A percentile compares a stretch with the other conserved stretches of the same genome.
Evolutionary conservation across 2,329 filamentous ascomycete species (phyloP).

Genomic region (Aspergillus sojae): DNA sequence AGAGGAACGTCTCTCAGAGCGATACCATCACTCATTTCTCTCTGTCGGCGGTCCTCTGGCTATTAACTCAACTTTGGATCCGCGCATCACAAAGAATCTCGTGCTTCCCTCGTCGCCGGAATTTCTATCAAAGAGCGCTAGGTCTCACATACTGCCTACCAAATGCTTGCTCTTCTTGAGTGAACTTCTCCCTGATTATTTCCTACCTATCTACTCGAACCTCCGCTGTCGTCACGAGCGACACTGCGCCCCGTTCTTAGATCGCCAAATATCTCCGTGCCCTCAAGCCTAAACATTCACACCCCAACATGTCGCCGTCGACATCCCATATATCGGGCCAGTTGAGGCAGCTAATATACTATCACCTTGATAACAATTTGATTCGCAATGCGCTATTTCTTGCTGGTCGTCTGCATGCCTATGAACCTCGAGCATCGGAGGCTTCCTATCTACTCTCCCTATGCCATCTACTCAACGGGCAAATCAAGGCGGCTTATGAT

Average conservation of each 20-base stretch:
- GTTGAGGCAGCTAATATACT: conserved; percentile 67
- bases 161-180: conserved; percentile 20
- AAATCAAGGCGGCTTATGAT: conserved; percentile 84
- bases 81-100: conserved; percentile 7
- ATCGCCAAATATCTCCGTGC: background rate
- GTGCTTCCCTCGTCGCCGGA: conserved; percentile 18
- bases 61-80: conserved; percentile 4
- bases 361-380: conserved; percentile 85
- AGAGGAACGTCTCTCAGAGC: background rate
- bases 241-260: conserved; percentile 9
- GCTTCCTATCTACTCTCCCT: conserved; percentile 80
- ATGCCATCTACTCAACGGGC: conserved; percentile 80
- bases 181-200: background rate
- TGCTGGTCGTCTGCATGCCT: conserved; percentile 79
- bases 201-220: conserved; percentile 2
- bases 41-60: background rate
- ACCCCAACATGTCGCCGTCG: conserved; percentile 55
- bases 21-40: background rate
- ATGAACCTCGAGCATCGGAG: conserved; percentile 80
- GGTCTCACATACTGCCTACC: conserved; percentile 4
- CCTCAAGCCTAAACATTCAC: background rate
- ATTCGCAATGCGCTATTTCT: conserved; percentile 92
- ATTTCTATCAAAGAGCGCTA: background rate
- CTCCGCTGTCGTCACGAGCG: conserved; percentile 14
- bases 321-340: conserved; percentile 60